These are phyloP conservation scores for Mesembryanthemum crystallinum DNA, from an alignment of 148 eudicot genomes.

Conservation along the genomic window DNA sequence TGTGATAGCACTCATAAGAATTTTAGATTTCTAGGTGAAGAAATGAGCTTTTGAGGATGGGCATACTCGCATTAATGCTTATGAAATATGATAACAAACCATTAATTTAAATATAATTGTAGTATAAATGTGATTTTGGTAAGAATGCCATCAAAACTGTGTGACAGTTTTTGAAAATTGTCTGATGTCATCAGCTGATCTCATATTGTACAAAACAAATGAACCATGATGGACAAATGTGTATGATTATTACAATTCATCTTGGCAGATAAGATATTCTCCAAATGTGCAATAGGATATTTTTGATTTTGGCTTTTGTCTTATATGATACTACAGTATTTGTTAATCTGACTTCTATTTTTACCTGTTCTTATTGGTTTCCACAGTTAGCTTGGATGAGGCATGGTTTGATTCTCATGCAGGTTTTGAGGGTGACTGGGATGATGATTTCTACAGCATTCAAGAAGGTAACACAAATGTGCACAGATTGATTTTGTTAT, in stretches of 20 bases:
- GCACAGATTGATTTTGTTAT: neutral
- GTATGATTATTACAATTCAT: no score
- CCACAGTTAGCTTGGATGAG: conserved; percentile 54
- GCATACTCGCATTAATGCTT: no score
- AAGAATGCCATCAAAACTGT: neutral
- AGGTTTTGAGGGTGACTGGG: conserved; percentile 55
- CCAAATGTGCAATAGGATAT: neutral
- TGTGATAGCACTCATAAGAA: no score
- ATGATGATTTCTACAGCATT: conserved; percentile 76
- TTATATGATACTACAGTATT: no score
- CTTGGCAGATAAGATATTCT: neutral
- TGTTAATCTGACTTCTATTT: no score
- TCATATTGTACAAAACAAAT: no score
- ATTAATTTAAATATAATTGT: no score
- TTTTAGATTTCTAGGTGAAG: no score
- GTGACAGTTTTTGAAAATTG: neutral
- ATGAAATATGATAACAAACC: no score
- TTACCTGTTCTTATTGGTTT: neutral
- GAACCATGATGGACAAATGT: no score
- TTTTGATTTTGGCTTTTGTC: neutral
- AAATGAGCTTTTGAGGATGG: no score
- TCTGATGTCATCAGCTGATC: neutral
- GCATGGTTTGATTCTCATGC: conserved; percentile 58
- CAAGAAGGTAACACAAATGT: conserved; percentile 48
- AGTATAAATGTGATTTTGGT: neutral